These are phyloP conservation scores for Berkeleyomyces basicola DNA, from an alignment of 2,329 filamentous ascomycete genomes.

Conservation along the genomic window DNA sequence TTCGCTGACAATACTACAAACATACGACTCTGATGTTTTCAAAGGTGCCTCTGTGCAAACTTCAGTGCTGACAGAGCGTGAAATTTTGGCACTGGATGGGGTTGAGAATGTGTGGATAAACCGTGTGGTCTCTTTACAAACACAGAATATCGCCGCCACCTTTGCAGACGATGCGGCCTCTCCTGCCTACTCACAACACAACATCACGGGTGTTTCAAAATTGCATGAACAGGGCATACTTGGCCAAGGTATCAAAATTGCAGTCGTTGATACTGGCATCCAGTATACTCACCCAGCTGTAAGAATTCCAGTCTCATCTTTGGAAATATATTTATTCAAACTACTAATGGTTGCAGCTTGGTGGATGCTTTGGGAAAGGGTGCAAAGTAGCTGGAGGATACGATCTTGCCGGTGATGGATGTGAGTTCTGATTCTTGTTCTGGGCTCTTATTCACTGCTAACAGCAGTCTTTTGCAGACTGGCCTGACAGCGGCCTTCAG, in stretches of 20 bases:
- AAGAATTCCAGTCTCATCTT: neutral
- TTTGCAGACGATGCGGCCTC: slow-evolving; percentile 6
- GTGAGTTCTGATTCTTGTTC: neutral
- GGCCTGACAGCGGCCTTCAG: slow-evolving; percentile 20
- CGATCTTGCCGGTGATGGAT: slow-evolving; percentile 22
- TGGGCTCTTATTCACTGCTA: neutral
- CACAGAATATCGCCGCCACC: neutral
- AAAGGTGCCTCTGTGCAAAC: slow-evolving; percentile 37
- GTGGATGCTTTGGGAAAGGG: slow-evolving; percentile 24
- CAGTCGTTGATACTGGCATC: slow-evolving; percentile 26
- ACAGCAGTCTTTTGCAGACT: neutral
- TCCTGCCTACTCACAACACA: slow-evolving; percentile 23
- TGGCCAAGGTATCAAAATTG: slow-evolving; percentile 25
- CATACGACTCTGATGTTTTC: slow-evolving; percentile 29
- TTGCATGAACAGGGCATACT: slow-evolving; percentile 23
- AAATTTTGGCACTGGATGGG: slow-evolving; percentile 23
- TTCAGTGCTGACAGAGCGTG: slow-evolving; percentile 27
- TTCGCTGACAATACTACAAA: neutral
- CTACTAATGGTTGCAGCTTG: slow-evolving; percentile 19
- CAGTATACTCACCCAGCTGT: slow-evolving; percentile 22
- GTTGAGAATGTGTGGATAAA: slow-evolving; percentile 28
- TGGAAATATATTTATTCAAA: neutral
- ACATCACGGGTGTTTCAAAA: slow-evolving; percentile 25
- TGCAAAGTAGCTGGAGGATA: slow-evolving; percentile 25
- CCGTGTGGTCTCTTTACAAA: slow-evolving; percentile 25